Conservation (phyloP, 2,329 filamentous ascomycete genomes). For the Ophiostoma novo-ulmi region DNA sequence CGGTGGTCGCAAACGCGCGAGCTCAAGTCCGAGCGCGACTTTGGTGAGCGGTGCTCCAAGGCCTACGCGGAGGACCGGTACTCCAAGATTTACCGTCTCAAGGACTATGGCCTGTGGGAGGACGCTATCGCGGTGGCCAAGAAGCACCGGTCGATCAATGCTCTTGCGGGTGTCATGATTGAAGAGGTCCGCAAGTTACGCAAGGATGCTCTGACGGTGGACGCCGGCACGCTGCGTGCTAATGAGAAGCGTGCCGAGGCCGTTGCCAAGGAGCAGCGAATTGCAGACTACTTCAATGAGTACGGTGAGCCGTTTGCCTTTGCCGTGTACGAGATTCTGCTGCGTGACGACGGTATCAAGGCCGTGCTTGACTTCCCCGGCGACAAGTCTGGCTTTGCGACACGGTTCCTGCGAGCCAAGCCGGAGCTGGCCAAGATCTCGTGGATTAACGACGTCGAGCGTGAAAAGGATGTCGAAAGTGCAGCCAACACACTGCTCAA, state of each 20-base stretch:
- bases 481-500: constrained; percentile 67
- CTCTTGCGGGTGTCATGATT: constrained; percentile 53
- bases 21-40: constrained; percentile 40
- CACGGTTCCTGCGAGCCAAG: constrained; percentile 68
- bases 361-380: constrained; percentile 65
- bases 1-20: constrained; percentile 46
- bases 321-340: constrained; percentile 74
- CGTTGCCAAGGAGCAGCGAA: constrained; percentile 45
- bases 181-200: constrained; percentile 46
- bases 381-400: constrained; percentile 66
- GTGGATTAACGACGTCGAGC: constrained; percentile 90
- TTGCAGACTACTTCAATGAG: constrained; percentile 52
- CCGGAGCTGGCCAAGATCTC: constrained; percentile 70
- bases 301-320: constrained; percentile 65
- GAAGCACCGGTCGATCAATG: constrained; percentile 51
- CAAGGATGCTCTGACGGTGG: constrained; percentile 35
- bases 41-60: constrained; percentile 44
- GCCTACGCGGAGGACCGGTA: constrained; percentile 49
- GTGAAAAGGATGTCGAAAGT: constrained; percentile 67
- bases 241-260: constrained; percentile 41
- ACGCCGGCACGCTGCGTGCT: constrained; percentile 35
- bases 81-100: constrained; percentile 49
- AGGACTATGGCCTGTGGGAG: constrained; percentile 53
- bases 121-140: constrained; percentile 55
- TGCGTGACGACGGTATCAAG: constrained; percentile 61